Percentiles rank a stretch among this genome's conserved stretches.
These are phyloP conservation scores for Diaporthe humulicola DNA, from an alignment of 2,329 filamentous ascomycete species.

Conservation along the genomic window DNA sequence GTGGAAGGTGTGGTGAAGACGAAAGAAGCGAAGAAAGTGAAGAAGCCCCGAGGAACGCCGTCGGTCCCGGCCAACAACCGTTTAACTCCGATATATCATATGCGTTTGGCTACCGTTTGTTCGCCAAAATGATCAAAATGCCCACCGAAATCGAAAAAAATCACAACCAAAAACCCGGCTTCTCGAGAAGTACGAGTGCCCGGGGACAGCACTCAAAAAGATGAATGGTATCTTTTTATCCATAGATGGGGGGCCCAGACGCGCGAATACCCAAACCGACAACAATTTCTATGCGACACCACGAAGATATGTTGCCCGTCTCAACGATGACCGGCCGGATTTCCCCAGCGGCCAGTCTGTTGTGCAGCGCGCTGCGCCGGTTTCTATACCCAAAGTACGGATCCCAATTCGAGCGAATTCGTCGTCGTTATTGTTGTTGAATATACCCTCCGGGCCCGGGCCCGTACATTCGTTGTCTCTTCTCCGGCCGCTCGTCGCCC, in stretches of 20 bases:
- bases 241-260: background rate
- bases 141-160: background rate
- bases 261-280: conserved; percentile 23
- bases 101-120: conserved; percentile 24
- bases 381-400: conserved; percentile 1
- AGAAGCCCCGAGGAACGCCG: conserved; percentile 8
- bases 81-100: conserved; percentile 29
- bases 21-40: conserved; percentile 1
- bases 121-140: conserved; percentile 16
- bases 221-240: conserved; percentile 25
- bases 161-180: conserved; percentile 8
- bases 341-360: conserved; percentile 21
- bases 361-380: conserved; percentile 18
- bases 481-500: conserved; percentile 61
- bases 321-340: conserved; percentile 15
- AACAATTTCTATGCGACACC: conserved; percentile 20
- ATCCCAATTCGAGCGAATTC: conserved; percentile 9
- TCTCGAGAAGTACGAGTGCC: conserved; percentile 4
- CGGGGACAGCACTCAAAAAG: background rate
- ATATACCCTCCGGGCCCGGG: conserved; percentile 56
- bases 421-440: conserved; percentile 51
- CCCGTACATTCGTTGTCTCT: conserved; percentile 65
- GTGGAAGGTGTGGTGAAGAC: background rate
- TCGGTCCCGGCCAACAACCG: conserved; percentile 7
- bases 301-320: conserved; percentile 8